Percentiles rank a stretch among this genome's conserved stretches.
These are phyloP conservation scores for Ilex paraguariensis DNA, from an alignment of 305 asterid genomes.

Conservation along the genomic window DNA sequence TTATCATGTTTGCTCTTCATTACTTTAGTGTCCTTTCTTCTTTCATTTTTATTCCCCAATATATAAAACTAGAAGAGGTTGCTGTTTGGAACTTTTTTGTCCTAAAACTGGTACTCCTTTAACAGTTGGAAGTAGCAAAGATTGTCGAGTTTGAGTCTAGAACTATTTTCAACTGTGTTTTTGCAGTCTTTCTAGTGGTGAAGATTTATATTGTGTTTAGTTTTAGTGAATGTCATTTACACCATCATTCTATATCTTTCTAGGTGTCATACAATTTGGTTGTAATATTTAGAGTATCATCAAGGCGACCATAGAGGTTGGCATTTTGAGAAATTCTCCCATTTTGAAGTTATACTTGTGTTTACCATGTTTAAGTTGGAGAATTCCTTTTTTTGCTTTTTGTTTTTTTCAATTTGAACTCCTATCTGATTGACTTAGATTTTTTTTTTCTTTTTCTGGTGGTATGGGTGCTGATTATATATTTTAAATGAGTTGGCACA, in stretches of 20 bases:
- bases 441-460: background rate
- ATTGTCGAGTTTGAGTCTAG: background rate
- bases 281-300: background rate
- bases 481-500: slow-evolving; percentile 15
- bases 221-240: background rate
- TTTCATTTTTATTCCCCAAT: no score
- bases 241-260: background rate
- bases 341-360: background rate
- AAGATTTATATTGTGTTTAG: background rate
- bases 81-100: no score
- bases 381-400: no score
- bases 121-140: background rate
- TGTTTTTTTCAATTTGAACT: background rate
- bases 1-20: background rate
- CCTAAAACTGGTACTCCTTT: no score
- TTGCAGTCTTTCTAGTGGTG: background rate
- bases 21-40: no score
- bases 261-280: background rate
- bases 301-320: background rate
- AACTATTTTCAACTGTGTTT: background rate
- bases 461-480: background rate
- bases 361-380: no score
- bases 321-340: background rate
- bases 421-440: background rate
- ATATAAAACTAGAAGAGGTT: no score